Evolutionary conservation across 495 filamentous ascomycete species (phyloP).

Genomic region (Xylaria cubensis): DNA sequence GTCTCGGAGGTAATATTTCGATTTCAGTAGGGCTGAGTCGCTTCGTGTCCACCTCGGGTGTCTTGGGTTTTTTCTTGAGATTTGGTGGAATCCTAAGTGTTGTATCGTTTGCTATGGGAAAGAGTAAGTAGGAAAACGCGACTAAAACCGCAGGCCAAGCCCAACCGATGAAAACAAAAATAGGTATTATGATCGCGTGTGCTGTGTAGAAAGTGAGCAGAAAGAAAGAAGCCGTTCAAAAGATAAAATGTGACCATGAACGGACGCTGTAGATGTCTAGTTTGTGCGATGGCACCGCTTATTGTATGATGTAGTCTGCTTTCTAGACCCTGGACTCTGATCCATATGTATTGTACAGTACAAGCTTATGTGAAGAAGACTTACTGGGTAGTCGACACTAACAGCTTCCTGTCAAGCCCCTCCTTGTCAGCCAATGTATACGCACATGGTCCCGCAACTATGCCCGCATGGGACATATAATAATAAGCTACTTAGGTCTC

Average conservation of each 20-base stretch:
- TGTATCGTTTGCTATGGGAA: neutral
- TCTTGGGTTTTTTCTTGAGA: neutral
- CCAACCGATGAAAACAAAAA: constrained; percentile 16
- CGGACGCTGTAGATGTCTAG: constrained; percentile 17
- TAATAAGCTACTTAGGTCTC: constrained; percentile 23
- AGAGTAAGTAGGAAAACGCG: constrained; percentile 5
- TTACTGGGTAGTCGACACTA: constrained; percentile 1
- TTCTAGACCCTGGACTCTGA: constrained; percentile 12
- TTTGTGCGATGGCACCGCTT: constrained; percentile 24
- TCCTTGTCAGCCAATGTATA: constrained; percentile 21
- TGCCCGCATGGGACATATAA: constrained; percentile 25
- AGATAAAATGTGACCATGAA: constrained; percentile 21
- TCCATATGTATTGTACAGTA: constrained; percentile 22
- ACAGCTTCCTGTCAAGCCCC: constrained; percentile 22
- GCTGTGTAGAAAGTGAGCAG: neutral
- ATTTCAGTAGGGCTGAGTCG: constrained; percentile 29
- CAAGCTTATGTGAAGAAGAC: constrained; percentile 14
- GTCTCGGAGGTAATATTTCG: constrained; percentile 28
- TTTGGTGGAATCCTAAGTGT: neutral
- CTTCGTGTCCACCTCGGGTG: constrained; percentile 18
- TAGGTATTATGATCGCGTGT: constrained; percentile 4
- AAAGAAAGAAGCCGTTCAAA: constrained; percentile 16
- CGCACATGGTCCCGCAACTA: constrained; percentile 28
- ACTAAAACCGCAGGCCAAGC: constrained; percentile 3
- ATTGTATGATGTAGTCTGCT: constrained; percentile 27